Conservation (phyloP, 768 basidiomycete genomes). For the Lactifluus pinguis region DNA sequence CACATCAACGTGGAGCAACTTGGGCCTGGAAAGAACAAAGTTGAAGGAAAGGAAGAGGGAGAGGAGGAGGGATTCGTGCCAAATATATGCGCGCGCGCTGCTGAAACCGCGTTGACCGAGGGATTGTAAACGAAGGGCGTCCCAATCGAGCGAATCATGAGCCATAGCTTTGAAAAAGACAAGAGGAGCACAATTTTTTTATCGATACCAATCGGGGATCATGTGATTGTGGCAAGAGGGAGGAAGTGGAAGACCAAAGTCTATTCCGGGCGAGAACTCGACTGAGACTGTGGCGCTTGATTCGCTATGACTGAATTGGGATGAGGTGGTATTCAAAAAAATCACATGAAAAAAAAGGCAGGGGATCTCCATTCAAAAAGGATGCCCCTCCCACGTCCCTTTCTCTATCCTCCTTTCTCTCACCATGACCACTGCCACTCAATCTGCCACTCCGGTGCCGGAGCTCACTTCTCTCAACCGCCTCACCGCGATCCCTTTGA, state of each 20-base stretch:
- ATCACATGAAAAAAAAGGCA: slow-evolving; percentile 5
- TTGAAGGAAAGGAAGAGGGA: slow-evolving; percentile 10
- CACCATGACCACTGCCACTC: slow-evolving; percentile 32
- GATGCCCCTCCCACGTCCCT: background rate
- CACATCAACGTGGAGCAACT: slow-evolving; percentile 28
- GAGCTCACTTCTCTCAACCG: slow-evolving; percentile 55
- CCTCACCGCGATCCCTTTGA: slow-evolving; percentile 64
- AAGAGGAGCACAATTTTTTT: no score
- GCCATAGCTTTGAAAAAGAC: background rate
- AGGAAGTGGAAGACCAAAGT: no score
- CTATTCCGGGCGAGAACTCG: no score
- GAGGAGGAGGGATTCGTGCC: slow-evolving; percentile 33
- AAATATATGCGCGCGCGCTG: slow-evolving; percentile 42
- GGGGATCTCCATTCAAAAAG: slow-evolving; percentile 1
- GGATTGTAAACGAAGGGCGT: slow-evolving; percentile 36
- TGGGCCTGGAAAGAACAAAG: slow-evolving; percentile 29
- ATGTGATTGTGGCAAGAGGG: slow-evolving; percentile 3
- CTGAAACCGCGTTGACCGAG: slow-evolving; percentile 59
- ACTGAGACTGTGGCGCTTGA: background rate
- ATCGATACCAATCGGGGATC: no score
- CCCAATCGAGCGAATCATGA: slow-evolving; percentile 36
- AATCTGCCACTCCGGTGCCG: slow-evolving; percentile 30
- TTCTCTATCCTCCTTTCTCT: background rate
- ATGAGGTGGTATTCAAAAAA: background rate
- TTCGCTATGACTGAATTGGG: background rate